Evolutionary conservation across 1,284 basidiomycete genomes (phyloP).

Genomic region (Rhodotorula sp.): DNA sequence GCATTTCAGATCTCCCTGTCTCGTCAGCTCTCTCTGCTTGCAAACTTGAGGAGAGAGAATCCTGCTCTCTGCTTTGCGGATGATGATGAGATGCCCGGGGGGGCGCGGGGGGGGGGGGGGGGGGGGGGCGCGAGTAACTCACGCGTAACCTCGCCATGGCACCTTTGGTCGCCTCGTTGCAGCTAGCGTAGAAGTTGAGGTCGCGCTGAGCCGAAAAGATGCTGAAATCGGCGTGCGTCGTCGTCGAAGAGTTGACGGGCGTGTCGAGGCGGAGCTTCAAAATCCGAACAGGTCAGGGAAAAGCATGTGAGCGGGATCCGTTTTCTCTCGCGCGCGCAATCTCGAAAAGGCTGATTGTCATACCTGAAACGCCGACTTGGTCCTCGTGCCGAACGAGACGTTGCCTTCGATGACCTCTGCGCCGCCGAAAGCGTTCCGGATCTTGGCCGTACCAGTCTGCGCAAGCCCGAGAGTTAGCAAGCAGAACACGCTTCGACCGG

Average conservation of each 20-base stretch:
- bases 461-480: constrained; percentile 41
- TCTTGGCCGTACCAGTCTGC: constrained; percentile 68
- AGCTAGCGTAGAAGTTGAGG: constrained; percentile 66
- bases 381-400: constrained; percentile 81
- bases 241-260: constrained; percentile 54
- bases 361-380: constrained; percentile 74
- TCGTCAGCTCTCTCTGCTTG: constrained; percentile 39
- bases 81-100: too few relatives aligned
- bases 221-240: constrained; percentile 62
- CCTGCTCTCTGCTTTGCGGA: too few relatives aligned
- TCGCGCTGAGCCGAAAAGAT: constrained; percentile 67
- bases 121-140: not conserved
- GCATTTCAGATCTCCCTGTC: not conserved
- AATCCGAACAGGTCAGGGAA: too few relatives aligned
- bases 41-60: too few relatives aligned
- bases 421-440: constrained; percentile 87
- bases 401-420: constrained; percentile 85
- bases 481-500: too few relatives aligned
- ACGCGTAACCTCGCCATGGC: constrained; percentile 66
- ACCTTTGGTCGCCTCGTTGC: constrained; percentile 65
- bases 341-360: constrained; percentile 56
- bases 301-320: too few relatives aligned
- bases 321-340: too few relatives aligned
- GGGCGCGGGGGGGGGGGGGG: too few relatives aligned
- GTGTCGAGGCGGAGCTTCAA: constrained; percentile 42